Percentiles rank a stretch among this genome's conserved stretches.
These are phyloP conservation scores for Cryptococcus maquisensis DNA, from an alignment of 1,284 basidiomycete genomes.

Conservation along the genomic window DNA sequence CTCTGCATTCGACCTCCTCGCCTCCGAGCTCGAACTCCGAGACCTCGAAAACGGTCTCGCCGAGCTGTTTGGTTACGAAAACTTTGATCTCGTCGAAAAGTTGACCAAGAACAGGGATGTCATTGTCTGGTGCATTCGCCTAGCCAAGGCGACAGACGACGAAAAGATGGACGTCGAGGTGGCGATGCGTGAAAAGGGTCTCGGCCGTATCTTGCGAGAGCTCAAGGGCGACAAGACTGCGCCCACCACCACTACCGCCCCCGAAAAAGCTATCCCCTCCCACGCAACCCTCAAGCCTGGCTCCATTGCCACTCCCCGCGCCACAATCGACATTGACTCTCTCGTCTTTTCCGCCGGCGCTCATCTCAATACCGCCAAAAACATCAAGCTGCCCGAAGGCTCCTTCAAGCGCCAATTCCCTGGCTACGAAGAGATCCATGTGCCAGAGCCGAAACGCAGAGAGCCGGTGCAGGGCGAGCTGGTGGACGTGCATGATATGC, in stretches of 20 bases:
- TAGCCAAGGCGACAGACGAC: constrained; percentile 83
- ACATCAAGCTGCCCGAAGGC: constrained; percentile 93
- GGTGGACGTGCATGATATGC: constrained; percentile 71
- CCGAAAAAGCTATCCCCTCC: constrained; percentile 58
- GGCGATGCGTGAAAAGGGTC: constrained; percentile 94
- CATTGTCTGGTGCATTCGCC: constrained; percentile 96
- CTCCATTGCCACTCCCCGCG: constrained; percentile 79
- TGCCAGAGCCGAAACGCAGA: constrained; percentile 86
- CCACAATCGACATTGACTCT: constrained; percentile 81
- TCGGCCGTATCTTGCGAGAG: constrained; percentile 91
- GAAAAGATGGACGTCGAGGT: constrained; percentile 93
- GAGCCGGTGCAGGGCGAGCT: constrained; percentile 61
- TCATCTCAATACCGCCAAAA: constrained; percentile 97
- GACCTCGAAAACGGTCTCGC: constrained; percentile 97
- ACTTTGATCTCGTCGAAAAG: constrained; percentile 82
- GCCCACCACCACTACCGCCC: constrained; percentile 52
- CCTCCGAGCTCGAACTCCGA: constrained; percentile 81
- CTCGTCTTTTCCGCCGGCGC: constrained; percentile 96
- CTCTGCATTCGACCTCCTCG: constrained; percentile 78
- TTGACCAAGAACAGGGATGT: constrained; percentile 95
- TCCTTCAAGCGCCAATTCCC: constrained; percentile 96
- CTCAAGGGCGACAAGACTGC: constrained; percentile 61
- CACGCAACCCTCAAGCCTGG: constrained; percentile 87
- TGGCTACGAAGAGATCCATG: constrained; percentile 97
- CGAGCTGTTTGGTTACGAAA: constrained; percentile 92